Conservation (phyloP, 208 protist genomes). For the Leishmania braziliensis region DNA sequence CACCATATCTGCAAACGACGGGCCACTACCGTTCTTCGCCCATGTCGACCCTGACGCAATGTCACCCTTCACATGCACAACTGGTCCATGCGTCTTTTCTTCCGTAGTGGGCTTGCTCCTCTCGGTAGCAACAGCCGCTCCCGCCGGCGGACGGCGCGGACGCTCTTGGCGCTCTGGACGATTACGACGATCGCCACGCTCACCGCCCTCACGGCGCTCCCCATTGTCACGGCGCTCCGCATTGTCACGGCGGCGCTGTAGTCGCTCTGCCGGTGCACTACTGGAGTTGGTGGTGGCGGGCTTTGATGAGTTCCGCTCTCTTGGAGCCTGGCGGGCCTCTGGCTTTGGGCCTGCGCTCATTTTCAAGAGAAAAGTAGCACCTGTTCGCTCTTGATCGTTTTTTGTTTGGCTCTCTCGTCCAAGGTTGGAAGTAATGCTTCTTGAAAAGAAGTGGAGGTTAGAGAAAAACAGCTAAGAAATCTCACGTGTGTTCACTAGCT, state of each 20-base stretch:
- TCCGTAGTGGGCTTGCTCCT: constrained; percentile 18
- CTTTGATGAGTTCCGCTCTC: constrained; percentile 13
- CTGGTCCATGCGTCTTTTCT: constrained; percentile 31
- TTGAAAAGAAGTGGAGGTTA: constrained; percentile 13
- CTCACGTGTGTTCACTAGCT: constrained; percentile 11
- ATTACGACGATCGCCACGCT: constrained; percentile 3
- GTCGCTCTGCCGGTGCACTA: constrained; percentile 20
- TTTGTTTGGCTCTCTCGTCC: neutral
- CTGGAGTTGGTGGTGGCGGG: constrained; percentile 14
- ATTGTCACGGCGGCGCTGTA: constrained; percentile 15
- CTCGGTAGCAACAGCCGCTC: constrained; percentile 4
- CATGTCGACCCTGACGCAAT: constrained; percentile 42
- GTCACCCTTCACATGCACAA: constrained; percentile 51
- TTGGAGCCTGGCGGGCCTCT: constrained; percentile 14
- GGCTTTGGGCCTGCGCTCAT: constrained; percentile 18
- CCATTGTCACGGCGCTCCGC: constrained; percentile 6
- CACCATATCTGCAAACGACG: constrained; percentile 70
- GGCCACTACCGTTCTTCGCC: constrained; percentile 54
- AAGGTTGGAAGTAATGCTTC: constrained; percentile 9
- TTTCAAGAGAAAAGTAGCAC: constrained; percentile 9
- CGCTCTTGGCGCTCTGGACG: constrained; percentile 11
- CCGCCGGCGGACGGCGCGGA: constrained; percentile 17
- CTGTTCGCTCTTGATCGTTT: constrained; percentile 1
- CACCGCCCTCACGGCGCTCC: constrained; percentile 3
- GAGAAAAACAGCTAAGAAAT: constrained; percentile 10